These are phyloP conservation scores for Serpula lacrymans DNA, from an alignment of 768 basidiomycete genomes.

Conservation along the genomic window DNA sequence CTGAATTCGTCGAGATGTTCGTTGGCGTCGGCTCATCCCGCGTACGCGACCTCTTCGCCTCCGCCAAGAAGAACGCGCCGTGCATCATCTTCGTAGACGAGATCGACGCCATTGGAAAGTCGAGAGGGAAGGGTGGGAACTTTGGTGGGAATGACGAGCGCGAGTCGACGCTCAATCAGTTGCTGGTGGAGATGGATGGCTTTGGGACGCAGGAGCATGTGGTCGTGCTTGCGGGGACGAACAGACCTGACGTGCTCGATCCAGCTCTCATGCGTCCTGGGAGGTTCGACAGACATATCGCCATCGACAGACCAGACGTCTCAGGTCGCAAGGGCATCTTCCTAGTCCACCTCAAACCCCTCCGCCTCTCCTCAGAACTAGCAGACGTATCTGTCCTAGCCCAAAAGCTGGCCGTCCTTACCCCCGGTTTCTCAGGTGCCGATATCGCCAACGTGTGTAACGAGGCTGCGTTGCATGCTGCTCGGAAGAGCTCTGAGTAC, in stretches of 20 bases:
- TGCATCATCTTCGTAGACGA: slow-evolving; percentile 99
- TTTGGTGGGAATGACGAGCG: slow-evolving; percentile 97
- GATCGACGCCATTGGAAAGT: slow-evolving; percentile 98
- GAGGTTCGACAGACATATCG: slow-evolving; percentile 95
- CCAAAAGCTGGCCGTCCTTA: slow-evolving; percentile 92
- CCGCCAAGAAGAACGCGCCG: slow-evolving; percentile 95
- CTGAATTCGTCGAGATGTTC: slow-evolving; percentile 99
- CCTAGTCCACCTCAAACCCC: slow-evolving; percentile 83
- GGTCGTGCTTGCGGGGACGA: slow-evolving; percentile 95
- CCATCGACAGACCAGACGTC: slow-evolving; percentile 93
- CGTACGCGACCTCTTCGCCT: slow-evolving; percentile 95
- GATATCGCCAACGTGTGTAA: slow-evolving; percentile 99
- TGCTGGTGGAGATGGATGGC: slow-evolving; percentile 99
- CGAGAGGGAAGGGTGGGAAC: slow-evolving; percentile 72
- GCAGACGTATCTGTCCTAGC: slow-evolving; percentile 57
- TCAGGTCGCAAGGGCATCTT: slow-evolving; percentile 93
- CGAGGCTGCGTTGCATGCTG: slow-evolving; percentile 94
- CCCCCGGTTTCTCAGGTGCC: slow-evolving; percentile 97
- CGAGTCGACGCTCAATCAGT: slow-evolving; percentile 95
- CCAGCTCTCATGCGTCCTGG: slow-evolving; percentile 95
- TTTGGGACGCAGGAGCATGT: slow-evolving; percentile 97
- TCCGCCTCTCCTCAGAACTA: slow-evolving; percentile 61
- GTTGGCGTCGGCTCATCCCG: slow-evolving; percentile 98
- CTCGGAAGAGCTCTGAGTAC: slow-evolving; percentile 74
- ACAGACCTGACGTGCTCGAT: slow-evolving; percentile 95